Percentiles rank a stretch among this genome's conserved stretches.
Evolutionary conservation across 2,329 filamentous ascomycete species (phyloP).

Genomic region (Trichophyton equinum): DNA sequence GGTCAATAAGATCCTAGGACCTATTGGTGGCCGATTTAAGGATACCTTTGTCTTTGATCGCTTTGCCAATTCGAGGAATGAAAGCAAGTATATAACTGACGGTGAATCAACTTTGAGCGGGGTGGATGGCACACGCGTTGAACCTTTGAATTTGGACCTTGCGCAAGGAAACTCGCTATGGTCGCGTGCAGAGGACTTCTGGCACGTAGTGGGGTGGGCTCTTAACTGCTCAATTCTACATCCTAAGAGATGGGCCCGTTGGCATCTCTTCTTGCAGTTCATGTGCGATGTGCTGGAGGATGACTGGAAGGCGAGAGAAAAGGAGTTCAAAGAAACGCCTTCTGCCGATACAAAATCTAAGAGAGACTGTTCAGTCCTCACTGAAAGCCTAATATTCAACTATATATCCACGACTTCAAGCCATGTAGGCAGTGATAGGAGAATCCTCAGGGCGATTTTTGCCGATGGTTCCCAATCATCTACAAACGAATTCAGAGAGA

Average conservation of each 20-base stretch:
- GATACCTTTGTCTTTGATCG: constrained; percentile 57
- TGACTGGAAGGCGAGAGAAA: constrained; percentile 31
- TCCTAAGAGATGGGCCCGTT: constrained; percentile 64
- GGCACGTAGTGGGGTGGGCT: constrained; percentile 79
- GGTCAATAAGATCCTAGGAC: constrained; percentile 52
- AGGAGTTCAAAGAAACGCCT: constrained; percentile 10
- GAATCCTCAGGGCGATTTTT: constrained; percentile 37
- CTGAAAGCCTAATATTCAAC: constrained; percentile 32
- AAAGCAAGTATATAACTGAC: constrained; percentile 17
- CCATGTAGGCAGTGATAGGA: constrained; percentile 26
- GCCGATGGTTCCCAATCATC: constrained; percentile 30
- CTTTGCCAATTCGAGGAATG: constrained; percentile 24
- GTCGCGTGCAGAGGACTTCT: constrained; percentile 71
- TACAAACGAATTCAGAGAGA: constrained; percentile 32
- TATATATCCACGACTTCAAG: constrained; percentile 27
- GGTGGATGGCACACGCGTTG: constrained; percentile 1
- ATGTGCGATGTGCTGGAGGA: constrained; percentile 42
- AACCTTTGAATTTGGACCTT: constrained; percentile 44
- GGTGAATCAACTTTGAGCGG: constrained; percentile 14
- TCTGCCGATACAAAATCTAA: background rate
- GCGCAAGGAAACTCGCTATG: constrained; percentile 58
- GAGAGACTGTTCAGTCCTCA: constrained; percentile 13
- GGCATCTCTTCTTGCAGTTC: constrained; percentile 67
- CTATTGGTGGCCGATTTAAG: constrained; percentile 56
- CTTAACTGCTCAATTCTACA: constrained; percentile 74